Evolutionary conservation across 371 early-diverging fungal genomes (phyloP), one percentile per base, ranked within the genome.

Genomic region (Amoeboaphelidium protococcarum): DNA sequence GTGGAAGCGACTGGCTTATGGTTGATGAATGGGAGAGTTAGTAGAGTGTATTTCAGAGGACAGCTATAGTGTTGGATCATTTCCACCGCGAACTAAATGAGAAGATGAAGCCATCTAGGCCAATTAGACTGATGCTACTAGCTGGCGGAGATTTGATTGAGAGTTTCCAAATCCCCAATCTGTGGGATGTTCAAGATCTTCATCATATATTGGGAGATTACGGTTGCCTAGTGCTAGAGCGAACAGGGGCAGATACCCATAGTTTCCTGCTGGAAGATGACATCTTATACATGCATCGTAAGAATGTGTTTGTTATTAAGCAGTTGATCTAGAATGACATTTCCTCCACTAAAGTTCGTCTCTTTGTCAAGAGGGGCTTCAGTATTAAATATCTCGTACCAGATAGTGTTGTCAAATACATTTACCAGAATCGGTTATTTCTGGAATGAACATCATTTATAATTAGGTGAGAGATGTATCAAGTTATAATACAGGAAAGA

Each of bases 71-170:
- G 0, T 56, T 95, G 26, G 88, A 91, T 59, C 94, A 92, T 57
- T 90, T 95, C 60, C 69, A 90, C 54, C 56, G 76, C 20, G 71
- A 81, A 53, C 62, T 95, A 40, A 92, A 95, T 56, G 64, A 54
- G 0, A 53, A 59, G 0, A 62, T 67, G 2, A 44, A 44, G n/a
- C 51, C 69, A 46, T 54, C 52, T 41, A 66, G 67, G 41, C 64
- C 67, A 26, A 75, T 88, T 53, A 68, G 74, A 48, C 77, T 92
- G 42, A 75, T 92, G 74, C 62, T 95, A 41, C 65, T 95, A 46
- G 92, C 96, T 19, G 96, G 96, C 40, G 92, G 90, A 26, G 96
- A 95, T 57, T 64, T 95, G 41, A 90, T 95, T 42, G 81, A 91
- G 53, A 83, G 86, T 1, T 89, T 95, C 69, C 83, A 81, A 2